These are phyloP conservation scores for Camellia oleifera DNA, from an alignment of 179 eudicot genomes.

Conservation along the genomic window DNA sequence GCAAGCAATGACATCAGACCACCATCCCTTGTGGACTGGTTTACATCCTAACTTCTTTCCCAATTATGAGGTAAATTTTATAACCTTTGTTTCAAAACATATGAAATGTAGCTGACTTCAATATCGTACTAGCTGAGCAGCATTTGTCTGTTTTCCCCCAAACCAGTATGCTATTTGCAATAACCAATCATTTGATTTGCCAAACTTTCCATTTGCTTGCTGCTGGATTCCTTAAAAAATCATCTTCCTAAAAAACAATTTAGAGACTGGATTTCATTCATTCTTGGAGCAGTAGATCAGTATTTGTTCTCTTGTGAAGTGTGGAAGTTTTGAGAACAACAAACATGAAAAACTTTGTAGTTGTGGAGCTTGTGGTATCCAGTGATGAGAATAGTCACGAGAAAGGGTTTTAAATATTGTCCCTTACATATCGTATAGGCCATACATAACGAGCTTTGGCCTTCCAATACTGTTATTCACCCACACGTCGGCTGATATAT, in stretches of 20 bases:
- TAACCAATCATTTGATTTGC: background rate
- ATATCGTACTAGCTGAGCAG: background rate
- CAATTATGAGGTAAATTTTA: conserved; percentile 33
- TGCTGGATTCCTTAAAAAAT: background rate
- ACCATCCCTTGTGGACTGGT: conserved; percentile 24
- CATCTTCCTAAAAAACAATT: background rate
- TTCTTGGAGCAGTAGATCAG: too few relatives aligned
- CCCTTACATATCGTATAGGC: too few relatives aligned
- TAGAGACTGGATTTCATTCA: background rate
- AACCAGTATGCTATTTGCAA: background rate
- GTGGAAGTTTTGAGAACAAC: background rate
- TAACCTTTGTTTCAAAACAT: background rate
- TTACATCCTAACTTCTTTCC: conserved; percentile 25
- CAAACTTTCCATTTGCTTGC: background rate
- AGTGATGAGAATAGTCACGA: background rate
- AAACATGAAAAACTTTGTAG: background rate
- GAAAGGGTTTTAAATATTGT: background rate
- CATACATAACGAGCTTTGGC: too few relatives aligned
- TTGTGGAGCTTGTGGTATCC: background rate
- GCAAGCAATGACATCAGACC: conserved; percentile 27
- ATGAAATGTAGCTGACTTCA: background rate
- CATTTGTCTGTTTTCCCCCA: conserved; percentile 3
- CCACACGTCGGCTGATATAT: too few relatives aligned
- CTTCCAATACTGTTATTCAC: too few relatives aligned
- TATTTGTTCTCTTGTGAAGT: background rate